Percentiles rank a stretch among this genome's conserved stretches.
phyloP scores from a whole-genome alignment of 345 rosid species.

The Hypericum perforatum region DNA sequence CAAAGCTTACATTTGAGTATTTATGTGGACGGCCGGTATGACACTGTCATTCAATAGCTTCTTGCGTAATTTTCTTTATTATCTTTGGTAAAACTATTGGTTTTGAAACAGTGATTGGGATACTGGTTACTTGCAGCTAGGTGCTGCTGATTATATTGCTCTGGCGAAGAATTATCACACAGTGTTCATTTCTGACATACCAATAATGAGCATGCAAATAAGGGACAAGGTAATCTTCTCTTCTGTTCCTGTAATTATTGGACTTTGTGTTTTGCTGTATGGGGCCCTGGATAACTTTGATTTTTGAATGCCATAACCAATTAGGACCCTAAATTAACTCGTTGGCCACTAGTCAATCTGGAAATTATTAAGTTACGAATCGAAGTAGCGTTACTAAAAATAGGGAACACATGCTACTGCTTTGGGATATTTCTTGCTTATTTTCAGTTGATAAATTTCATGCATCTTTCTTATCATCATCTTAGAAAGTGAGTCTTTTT shows the following conservation, averaged over 20 bases:
- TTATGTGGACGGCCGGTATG: slow-evolving; percentile 72
- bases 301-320: too few relatives aligned
- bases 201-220: slow-evolving; percentile 72
- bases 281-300: too few relatives aligned
- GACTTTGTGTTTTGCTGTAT: too few relatives aligned
- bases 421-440: neutral
- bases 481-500: slow-evolving; percentile 3
- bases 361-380: too few relatives aligned
- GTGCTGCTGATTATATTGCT: slow-evolving; percentile 95
- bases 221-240: slow-evolving; percentile 59
- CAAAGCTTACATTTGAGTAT: slow-evolving; percentile 67
- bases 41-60: slow-evolving; percentile 6
- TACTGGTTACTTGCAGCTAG: slow-evolving; percentile 33
- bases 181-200: slow-evolving; percentile 68
- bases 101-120: neutral
- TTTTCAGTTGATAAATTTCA: neutral
- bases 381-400: too few relatives aligned
- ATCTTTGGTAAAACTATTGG: too few relatives aligned
- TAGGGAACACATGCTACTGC: neutral
- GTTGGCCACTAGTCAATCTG: too few relatives aligned
- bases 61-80: neutral
- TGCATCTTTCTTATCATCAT: neutral
- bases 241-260: neutral
- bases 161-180: slow-evolving; percentile 72
- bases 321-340: too few relatives aligned